Evolutionary conservation across 2,329 filamentous ascomycete species (phyloP).

Genomic region (Pyricularia pennisetigena): DNA sequence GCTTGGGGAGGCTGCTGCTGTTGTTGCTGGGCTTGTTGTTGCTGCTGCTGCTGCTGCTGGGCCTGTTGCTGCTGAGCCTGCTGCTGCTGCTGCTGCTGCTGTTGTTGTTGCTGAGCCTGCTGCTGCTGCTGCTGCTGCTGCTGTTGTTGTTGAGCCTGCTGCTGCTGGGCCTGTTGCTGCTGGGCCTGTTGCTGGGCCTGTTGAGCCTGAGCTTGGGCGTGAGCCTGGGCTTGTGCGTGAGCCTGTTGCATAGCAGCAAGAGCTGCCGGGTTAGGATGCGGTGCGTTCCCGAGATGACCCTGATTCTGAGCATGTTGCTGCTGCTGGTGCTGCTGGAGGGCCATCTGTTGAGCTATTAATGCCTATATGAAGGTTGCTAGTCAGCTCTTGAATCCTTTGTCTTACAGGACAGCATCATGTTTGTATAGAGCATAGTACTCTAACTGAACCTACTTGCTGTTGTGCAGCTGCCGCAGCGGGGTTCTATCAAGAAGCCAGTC

Average conservation of each 20-base stretch:
- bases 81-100: constrained; percentile 20
- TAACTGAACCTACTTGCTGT: constrained; percentile 9
- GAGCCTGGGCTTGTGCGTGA: constrained; percentile 21
- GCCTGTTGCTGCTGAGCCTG: constrained; percentile 16
- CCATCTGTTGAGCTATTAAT: constrained; percentile 36
- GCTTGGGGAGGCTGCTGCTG: constrained; percentile 15
- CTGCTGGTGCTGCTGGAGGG: constrained; percentile 34
- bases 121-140: constrained; percentile 13
- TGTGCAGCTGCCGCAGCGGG: constrained; percentile 11
- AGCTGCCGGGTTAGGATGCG: constrained; percentile 32
- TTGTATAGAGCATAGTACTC: not conserved
- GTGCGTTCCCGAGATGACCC: constrained; percentile 35
- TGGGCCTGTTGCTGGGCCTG: constrained; percentile 26
- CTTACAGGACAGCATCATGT: too few relatives aligned
- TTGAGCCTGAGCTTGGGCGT: constrained; percentile 14
- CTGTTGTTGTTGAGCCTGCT: constrained; percentile 14
- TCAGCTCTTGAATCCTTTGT: not conserved
- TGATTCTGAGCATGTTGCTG: constrained; percentile 35
- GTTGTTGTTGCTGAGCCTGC: constrained; percentile 22
- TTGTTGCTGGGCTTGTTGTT: constrained; percentile 27
- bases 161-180: constrained; percentile 11
- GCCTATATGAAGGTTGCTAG: constrained; percentile 17
- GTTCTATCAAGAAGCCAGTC: not conserved
- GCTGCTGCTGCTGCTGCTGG: constrained; percentile 24
- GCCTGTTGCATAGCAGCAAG: constrained; percentile 20